Evolutionary conservation across 805 yeast genomes (phyloP), one percentile per base, ranked within the genome.

Genomic region (Barnettozyma botsteinii): DNA sequence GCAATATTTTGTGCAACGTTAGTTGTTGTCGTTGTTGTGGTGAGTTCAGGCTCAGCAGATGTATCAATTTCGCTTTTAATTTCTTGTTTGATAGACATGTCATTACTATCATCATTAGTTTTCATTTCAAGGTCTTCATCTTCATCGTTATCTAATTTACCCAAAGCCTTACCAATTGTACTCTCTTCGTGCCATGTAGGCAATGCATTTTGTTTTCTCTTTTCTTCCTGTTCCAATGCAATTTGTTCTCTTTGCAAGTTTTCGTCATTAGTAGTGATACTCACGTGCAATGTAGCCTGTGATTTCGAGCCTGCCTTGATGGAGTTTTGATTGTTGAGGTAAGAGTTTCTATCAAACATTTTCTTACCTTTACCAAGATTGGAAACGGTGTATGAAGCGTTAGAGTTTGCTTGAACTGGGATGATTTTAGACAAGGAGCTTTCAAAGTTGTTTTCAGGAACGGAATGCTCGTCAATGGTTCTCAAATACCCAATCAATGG

Each of bases 151-250:
- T 73, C 81, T 43, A 78, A 52, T 47, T 67, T 72, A 42, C 81
- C 85, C 43, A 76, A 60, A 4, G 72, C 69, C 12, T 72, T 62
- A 33, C 95, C 96, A 49, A 91, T 91, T 1, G 99, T 89, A 56
- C 91, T 79, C 51, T 82, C 81, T 48, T 83, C 78, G 59, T 93
- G 96, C 99, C 99, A 93, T 22, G 93, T 81, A 7, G 99, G 99
- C 50, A 93, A 70, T 4, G 96, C 96, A 59, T 93, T 93, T 61
- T 91, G 96, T 56, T 84, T 81, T 60, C 89, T 60, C 73, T 81
- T 61, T 75, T 78, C 72, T 73, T 79, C 67, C 69, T 79, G 62
- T 59, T 84, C 82, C 56, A 75, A 67, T 51, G 79, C 79, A 56
- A 69, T 73, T 52, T 73, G 72, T 61, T 81, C 88, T 50, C 77